These are phyloP conservation scores for Botrytis tulipae DNA, from an alignment of 2,329 filamentous ascomycete species.

Conservation along the genomic window DNA sequence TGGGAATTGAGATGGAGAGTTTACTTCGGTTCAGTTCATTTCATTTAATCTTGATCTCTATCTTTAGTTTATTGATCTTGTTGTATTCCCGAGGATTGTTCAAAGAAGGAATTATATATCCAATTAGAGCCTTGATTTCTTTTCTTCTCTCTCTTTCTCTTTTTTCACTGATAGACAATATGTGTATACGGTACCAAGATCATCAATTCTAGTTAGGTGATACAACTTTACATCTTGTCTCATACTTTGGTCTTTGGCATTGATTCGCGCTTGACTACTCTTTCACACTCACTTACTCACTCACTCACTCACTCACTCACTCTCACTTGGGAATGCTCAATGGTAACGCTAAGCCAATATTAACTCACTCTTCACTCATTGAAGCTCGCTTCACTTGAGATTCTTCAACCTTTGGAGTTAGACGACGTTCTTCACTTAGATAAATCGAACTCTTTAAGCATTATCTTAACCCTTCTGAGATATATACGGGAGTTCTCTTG, in stretches of 20 bases:
- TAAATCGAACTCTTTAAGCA: neutral
- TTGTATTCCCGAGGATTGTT: too few species aligned
- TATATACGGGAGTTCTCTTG: neutral
- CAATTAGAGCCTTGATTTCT: neutral
- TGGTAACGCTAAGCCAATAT: neutral
- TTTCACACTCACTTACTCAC: too few species aligned
- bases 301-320: too few species aligned
- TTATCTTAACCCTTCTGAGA: neutral
- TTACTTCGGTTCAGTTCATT: too few species aligned
- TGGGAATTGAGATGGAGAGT: neutral
- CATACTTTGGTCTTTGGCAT: neutral
- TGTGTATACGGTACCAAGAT: neutral
- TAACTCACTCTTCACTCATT: neutral
- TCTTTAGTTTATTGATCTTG: neutral
- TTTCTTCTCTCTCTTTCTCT: neutral
- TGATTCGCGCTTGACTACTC: neutral
- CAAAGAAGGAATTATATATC: neutral
- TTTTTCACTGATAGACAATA: neutral
- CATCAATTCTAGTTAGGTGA: neutral
- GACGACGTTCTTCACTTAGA: neutral
- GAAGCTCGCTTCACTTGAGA: neutral
- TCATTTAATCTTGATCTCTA: neutral
- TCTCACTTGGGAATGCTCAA: too few species aligned
- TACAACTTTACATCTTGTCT: neutral
- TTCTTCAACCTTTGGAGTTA: neutral